A percentile compares a stretch with the other conserved stretches of the same genome.
These are phyloP conservation scores for Mallotus japonicus DNA, from an alignment of 441 rosid genomes.

Conservation along the genomic window DNA sequence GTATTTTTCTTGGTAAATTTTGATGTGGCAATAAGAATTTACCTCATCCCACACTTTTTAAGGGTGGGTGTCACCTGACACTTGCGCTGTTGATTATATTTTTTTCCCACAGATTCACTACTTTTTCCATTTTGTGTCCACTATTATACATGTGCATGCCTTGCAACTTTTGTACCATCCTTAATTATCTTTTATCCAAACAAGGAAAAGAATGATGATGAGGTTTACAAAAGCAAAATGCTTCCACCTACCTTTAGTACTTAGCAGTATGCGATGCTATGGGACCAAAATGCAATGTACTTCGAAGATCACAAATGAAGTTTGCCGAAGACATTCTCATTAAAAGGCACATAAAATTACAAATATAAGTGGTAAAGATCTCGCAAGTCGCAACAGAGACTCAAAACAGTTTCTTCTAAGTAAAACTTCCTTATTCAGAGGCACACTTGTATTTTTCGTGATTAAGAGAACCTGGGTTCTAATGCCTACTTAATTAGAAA, in stretches of 20 bases:
- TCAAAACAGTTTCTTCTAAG: background rate
- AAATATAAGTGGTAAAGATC: background rate
- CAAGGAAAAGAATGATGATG: too few species aligned
- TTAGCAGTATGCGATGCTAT: background rate
- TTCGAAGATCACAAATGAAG: background rate
- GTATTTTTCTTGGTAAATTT: background rate
- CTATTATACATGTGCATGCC: too few species aligned
- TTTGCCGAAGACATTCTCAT: background rate
- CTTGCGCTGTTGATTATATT: too few species aligned
- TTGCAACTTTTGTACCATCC: too few species aligned
- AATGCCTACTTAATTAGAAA: background rate
- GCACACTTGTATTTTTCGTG: background rate
- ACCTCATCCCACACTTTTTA: background rate
- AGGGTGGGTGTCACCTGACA: too few species aligned
- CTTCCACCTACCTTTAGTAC: background rate
- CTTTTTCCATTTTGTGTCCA: too few species aligned
- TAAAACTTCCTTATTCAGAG: constrained; percentile 13
- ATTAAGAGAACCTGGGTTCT: background rate
- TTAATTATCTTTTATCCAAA: too few species aligned
- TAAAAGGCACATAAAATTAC: background rate
- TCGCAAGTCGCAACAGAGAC: background rate
- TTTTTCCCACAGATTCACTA: too few species aligned
- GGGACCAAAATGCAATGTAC: background rate
- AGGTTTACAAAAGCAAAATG: too few species aligned
- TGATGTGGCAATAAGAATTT: background rate